These are phyloP conservation scores for Triticum timopheevii DNA, from an alignment of 176 grass and related monocot genomes.

Conservation along the genomic window DNA sequence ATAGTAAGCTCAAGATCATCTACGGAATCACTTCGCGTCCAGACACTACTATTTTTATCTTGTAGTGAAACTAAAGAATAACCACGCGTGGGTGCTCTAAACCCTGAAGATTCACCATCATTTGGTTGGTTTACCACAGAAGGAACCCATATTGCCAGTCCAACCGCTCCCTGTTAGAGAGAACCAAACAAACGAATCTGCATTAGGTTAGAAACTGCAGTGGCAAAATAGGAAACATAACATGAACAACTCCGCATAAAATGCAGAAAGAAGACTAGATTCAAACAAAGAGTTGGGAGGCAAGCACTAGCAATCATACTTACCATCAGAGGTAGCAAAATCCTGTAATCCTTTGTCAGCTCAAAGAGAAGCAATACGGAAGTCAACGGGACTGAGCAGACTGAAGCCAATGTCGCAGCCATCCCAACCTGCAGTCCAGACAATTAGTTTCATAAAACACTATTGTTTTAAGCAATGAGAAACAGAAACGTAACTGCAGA, in stretches of 20 bases:
- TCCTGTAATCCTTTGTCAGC: conserved; percentile 97
- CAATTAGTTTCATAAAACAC: conserved; percentile 15
- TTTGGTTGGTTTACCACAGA: conserved; percentile 84
- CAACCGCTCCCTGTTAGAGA: conserved; percentile 81
- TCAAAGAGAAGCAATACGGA: conserved; percentile 95
- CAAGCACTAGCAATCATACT: neutral
- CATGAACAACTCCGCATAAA: neutral
- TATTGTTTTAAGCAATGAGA: conserved; percentile 18
- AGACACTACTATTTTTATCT: conserved; percentile 43
- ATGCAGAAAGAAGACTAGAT: neutral
- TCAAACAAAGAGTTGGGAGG: neutral
- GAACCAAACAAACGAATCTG: neutral
- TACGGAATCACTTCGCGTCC: conserved; percentile 33
- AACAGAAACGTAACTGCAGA: neutral
- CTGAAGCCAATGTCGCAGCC: conserved; percentile 93
- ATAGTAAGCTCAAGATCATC: conserved; percentile 65
- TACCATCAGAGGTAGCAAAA: conserved; percentile 99
- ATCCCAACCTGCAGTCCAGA: conserved; percentile 79
- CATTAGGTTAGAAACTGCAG: conserved; percentile 18
- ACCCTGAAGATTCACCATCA: conserved; percentile 39
- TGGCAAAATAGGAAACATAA: neutral
- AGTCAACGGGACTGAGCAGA: conserved; percentile 82
- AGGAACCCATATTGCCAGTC: conserved; percentile 98
- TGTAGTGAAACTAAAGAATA: conserved; percentile 77
- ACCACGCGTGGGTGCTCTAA: conserved; percentile 49